Evolutionary conservation across 192 early-diverging fungal genomes (phyloP).

Genomic region (Coemansia interrupta): DNA sequence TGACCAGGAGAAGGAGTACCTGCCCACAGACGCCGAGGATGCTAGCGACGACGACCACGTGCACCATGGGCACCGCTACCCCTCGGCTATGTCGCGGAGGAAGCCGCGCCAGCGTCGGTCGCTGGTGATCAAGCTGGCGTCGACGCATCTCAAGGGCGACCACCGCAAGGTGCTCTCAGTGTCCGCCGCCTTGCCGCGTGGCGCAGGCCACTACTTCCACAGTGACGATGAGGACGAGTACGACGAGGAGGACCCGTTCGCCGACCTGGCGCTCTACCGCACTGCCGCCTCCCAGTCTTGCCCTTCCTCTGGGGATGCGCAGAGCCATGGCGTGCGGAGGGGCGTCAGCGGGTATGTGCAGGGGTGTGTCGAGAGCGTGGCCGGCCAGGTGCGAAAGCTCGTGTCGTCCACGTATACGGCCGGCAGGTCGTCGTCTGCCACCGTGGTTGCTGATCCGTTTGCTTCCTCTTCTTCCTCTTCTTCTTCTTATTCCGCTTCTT

Average conservation of each 20-base stretch:
- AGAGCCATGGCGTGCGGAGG: not conserved
- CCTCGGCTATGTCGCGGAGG: constrained; percentile 1
- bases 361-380: constrained; percentile 44
- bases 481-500: too few relatives aligned
- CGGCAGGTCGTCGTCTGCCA: not conserved
- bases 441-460: constrained; percentile 39
- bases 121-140: constrained; percentile 48
- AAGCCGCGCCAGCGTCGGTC: constrained; percentile 26
- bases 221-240: constrained; percentile 15
- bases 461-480: too few relatives aligned
- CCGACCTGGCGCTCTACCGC: constrained; percentile 16
- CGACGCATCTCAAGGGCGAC: constrained; percentile 48
- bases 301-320: too few relatives aligned
- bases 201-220: constrained; percentile 9
- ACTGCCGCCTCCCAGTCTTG: not conserved
- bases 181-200: constrained; percentile 4
- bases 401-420: constrained; percentile 17
- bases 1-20: constrained; percentile 49
- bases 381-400: constrained; percentile 46
- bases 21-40: constrained; percentile 47
- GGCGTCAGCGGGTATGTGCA: constrained; percentile 43
- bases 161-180: constrained; percentile 33
- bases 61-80: not conserved
- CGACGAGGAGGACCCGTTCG: constrained; percentile 33
- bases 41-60: constrained; percentile 12